Base-by-base conservation (phyloP, 1,284 basidiomycete genomes). In the Meira miltonrushii region DNA sequence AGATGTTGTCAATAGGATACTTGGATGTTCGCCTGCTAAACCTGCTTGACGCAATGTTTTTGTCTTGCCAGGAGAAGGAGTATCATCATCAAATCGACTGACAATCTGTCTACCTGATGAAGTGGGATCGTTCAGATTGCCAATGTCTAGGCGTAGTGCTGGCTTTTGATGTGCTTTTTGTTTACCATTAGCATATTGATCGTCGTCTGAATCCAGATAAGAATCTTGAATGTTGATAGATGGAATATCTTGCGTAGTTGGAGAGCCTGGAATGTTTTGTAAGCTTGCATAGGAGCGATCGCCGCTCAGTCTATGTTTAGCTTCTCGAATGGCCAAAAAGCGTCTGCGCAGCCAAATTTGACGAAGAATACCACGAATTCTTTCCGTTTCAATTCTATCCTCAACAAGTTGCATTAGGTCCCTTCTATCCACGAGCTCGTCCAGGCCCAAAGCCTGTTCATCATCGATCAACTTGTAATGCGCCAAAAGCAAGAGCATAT, bases 391-490 rank as follows among this genome's bases (percentile, higher is more conserved):
- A 43, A 77, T 64, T 2, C 54, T 60, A 46, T 72, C 65, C 39
- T 78, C 75, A 40, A 78, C 62, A 25, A 58, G 58, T 61, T 74
- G 71, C 33, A 69, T 38, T 5, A 72, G 38, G 10, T 58, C 57
- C 8, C 72, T 65, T 7, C 74, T 60, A 47, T 75, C 68, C 55
- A 77, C 64, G 11, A 77, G 65, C 57, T 78, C 76, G 17, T 71
- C 66, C 23, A 77, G 57, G 43, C 65, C 65, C 33, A 78, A 61
- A 17, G 75, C 71, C 10, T 67, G 61, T 5, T 48, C 85, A 75
- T 95, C 91, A 60, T 92, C 85, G 67, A 97, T 92, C 59, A 97
- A 81, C 79, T 90, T 94, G 80, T 96, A 87, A 75, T 95, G 92
- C 0, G 91, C 89, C 38, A 98, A 81, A 56, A 97, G 80, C 49